Evolutionary conservation across 2,329 filamentous ascomycete species (phyloP).

Genomic region (Aureobasidium vineae): DNA sequence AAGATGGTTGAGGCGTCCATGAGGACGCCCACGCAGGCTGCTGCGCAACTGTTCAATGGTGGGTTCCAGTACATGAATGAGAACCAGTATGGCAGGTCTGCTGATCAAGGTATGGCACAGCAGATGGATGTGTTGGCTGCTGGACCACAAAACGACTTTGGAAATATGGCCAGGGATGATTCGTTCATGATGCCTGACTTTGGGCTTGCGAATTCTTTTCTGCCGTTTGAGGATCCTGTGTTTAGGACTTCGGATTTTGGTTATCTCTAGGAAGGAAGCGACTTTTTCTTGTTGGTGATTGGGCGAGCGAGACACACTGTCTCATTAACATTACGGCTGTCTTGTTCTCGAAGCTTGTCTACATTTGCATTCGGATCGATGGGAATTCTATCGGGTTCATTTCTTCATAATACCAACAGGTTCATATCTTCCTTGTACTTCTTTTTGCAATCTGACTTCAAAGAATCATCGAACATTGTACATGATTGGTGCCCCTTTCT

Average conservation of each 20-base stretch:
- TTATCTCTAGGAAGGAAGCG: background rate
- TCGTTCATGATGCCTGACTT: slow-evolving; percentile 23
- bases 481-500: background rate
- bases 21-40: slow-evolving; percentile 15
- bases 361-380: too few relatives aligned
- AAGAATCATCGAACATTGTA: background rate
- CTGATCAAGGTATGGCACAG: too few relatives aligned
- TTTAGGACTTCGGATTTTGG: slow-evolving; percentile 18
- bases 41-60: slow-evolving; percentile 7
- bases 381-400: too few relatives aligned
- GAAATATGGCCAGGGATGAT: slow-evolving; percentile 4
- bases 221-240: slow-evolving; percentile 24
- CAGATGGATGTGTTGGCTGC: background rate
- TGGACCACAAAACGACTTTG: background rate
- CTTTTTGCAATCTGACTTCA: background rate
- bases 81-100: background rate
- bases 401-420: background rate
- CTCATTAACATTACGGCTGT: too few relatives aligned
- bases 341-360: too few relatives aligned
- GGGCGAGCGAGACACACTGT: too few relatives aligned
- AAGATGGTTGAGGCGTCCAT: slow-evolving; percentile 16
- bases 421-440: background rate
- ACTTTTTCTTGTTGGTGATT: background rate
- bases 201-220: slow-evolving; percentile 20
- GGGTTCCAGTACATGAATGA: slow-evolving; percentile 3